Conservation (phyloP, 2,329 filamentous ascomycete genomes). For the Beauveria sp. region DNA sequence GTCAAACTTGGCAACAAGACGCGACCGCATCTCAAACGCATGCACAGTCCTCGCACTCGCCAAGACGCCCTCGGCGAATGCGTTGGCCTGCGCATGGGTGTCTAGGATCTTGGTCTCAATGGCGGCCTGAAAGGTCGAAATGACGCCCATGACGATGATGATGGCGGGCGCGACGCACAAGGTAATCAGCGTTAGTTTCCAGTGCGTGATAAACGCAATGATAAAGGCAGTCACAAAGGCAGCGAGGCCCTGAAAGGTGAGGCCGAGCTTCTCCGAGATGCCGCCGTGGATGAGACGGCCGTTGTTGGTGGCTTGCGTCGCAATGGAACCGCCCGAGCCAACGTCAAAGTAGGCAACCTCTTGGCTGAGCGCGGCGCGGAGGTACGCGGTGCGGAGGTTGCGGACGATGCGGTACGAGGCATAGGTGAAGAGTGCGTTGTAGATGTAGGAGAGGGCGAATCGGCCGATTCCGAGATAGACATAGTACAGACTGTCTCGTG, state of each 20-base stretch:
- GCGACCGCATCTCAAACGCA: conserved; percentile 33
- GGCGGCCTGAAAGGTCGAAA: conserved; percentile 20
- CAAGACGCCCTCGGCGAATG: conserved; percentile 30
- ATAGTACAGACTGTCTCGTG: conserved; percentile 40
- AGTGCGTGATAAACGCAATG: conserved; percentile 33
- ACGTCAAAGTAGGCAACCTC: conserved; percentile 43
- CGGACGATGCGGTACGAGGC: conserved; percentile 44
- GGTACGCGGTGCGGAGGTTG: conserved; percentile 39
- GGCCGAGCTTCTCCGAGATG: conserved; percentile 32
- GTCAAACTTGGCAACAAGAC: conserved; percentile 32
- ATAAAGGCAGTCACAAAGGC: conserved; percentile 32
- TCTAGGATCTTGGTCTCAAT: conserved; percentile 29
- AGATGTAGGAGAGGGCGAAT: conserved; percentile 42
- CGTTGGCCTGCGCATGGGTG: conserved; percentile 26
- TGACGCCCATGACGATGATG: conserved; percentile 24
- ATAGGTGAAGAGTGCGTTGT: conserved; percentile 38
- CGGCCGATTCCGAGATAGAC: conserved; percentile 50
- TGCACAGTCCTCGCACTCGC: conserved; percentile 33
- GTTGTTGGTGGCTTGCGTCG: conserved; percentile 36
- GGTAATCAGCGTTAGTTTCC: conserved; percentile 36
- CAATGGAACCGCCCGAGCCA: conserved; percentile 32
- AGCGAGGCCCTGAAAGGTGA: conserved; percentile 31
- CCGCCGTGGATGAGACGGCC: conserved; percentile 34
- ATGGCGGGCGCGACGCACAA: conserved; percentile 24
- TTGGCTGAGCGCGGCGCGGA: conserved; percentile 42